Evolutionary conservation across 2,329 filamentous ascomycete species (phyloP).

Genomic region (Penicillium sp.): DNA sequence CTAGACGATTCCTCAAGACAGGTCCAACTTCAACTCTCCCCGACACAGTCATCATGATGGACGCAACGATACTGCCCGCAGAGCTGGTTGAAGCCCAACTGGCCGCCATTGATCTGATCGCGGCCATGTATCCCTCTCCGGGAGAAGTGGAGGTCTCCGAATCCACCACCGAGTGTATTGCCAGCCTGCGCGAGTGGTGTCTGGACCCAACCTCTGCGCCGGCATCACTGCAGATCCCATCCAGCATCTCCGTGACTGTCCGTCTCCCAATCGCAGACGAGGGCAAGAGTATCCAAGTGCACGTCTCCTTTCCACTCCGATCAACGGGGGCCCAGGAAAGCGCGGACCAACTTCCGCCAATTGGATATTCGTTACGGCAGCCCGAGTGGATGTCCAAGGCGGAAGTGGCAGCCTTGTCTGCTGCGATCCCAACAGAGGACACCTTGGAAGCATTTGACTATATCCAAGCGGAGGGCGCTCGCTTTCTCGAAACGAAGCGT

Average conservation of each 20-base stretch:
- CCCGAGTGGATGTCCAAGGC: conserved; percentile 50
- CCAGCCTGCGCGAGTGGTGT: conserved; percentile 26
- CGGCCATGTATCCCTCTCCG: conserved; percentile 46
- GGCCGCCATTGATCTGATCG: conserved; percentile 47
- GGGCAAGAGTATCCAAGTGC: conserved; percentile 24
- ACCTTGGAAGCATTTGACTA: conserved; percentile 44
- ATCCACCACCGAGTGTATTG: conserved; percentile 26
- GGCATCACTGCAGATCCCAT: conserved; percentile 13
- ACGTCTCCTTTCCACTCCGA: conserved; percentile 25
- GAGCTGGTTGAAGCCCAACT: conserved; percentile 46
- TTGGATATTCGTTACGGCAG: conserved; percentile 39
- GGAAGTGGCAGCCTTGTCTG: conserved; percentile 36
- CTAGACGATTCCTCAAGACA: too few relatives aligned
- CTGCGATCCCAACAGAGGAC: conserved; percentile 41
- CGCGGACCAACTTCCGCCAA: conserved; percentile 20
- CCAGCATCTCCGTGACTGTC: conserved; percentile 21
- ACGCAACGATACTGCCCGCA: conserved; percentile 28
- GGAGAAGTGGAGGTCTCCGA: conserved; percentile 39
- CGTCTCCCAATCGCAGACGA: conserved; percentile 20
- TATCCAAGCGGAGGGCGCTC: conserved; percentile 34
- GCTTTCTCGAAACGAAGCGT: conserved; percentile 24
- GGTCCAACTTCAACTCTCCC: too few relatives aligned
- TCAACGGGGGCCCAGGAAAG: conserved; percentile 4
- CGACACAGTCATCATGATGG: conserved; percentile 11
- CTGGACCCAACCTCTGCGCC: conserved; percentile 7